Base-by-base conservation (phyloP, 345 rosid genomes). In the Bretschneidera sinensis region DNA sequence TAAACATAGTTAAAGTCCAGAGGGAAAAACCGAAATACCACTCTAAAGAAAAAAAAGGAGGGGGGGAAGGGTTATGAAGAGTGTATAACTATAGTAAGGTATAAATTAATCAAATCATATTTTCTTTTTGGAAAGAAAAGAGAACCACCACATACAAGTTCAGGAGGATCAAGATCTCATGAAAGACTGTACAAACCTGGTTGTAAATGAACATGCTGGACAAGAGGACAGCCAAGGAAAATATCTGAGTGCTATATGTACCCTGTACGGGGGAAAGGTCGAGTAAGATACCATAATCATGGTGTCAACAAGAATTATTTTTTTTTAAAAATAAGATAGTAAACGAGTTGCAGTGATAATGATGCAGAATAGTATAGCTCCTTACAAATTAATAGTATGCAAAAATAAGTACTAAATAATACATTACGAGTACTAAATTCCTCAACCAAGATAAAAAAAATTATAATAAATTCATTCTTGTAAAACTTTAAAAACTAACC, bases 201-300 rank as follows among this genome's bases (percentile, higher is more conserved):
- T 94, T 95, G 81, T 88, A 95, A 24, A 95, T 69, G 68, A 95
- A 95, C 97, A 95, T 88, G 75, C 97, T 95, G 24, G 99, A 95
- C 78, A 95, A 72, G 45, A 95, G 87, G 67, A 95, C 92, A 25
- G 97, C 99, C 69, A 95, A 76, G 9, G 97, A 91, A 78, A 95
- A 91, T 81, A 95, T 95, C 77, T 95, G 99, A 51, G 95, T 91
- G 83, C 96, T 95, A 71, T 91, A 95, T 21, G 99, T 95, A 70
- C 96, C 99, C 96, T 95, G 87, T 45, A 8, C 59, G 48, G 20
- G 64, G 61, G 51, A 18, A 51, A 17, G 33, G 13, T n/a, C 15
- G 48, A 53, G 59, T 34, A 65, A 20, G 22, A 51, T 25, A 67
- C 25, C 23, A 25, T 7, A 21, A 57, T 34, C 11, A 39, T 14